Base-by-base conservation (phyloP, 352 stramenopile genomes). In the Blastocystis sp. region DNA sequence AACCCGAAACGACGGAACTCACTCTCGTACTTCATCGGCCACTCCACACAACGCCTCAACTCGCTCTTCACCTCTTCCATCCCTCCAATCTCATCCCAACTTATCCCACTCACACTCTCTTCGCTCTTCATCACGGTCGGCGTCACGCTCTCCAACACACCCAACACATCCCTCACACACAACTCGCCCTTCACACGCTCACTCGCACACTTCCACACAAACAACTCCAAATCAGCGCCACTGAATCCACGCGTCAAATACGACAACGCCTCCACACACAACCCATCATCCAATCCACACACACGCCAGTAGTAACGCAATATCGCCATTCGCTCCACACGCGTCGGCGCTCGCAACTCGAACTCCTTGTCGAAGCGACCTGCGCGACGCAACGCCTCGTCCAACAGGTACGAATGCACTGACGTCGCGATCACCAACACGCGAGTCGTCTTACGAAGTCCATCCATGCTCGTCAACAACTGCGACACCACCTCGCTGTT, bases 331-430 rank as follows among this genome's bases (percentile, higher is more conserved):
- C 96, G 94, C 24, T 97, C 95, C 3, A 93, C 91, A 10, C 96
- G 95, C 78, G 97, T 96, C 3, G 97, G 97, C 67, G 98, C 95
- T 3, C 94, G 93, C 90, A 99, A 98, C 91, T 98, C 95, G 12
- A 99, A 92, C 92, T 98, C 96, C 26, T 95, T 93, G 90, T 99
- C 97, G 79, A 99, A 98, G 24, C 97, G 94, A 6, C 97, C 97
- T 33, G 96, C 96, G 31, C 97, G 94, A 33, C 96, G 93, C 4
- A 98, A 93, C 2, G 96, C 96, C 21, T 95, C 93, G 66, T 99
- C 96, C 92, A 98, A 97, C 0, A 94, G 93, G 91, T 98, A 97
- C 0, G 96, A 95, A 21, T 96, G 90, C 90, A 98, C 98, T 12
- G 96, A 98, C 2, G 96, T 95, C 26, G 94, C 96, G 60, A 98